These are phyloP conservation scores for Tulasnella sp. DNA, from an alignment of 768 basidiomycete species.

Conservation along the genomic window DNA sequence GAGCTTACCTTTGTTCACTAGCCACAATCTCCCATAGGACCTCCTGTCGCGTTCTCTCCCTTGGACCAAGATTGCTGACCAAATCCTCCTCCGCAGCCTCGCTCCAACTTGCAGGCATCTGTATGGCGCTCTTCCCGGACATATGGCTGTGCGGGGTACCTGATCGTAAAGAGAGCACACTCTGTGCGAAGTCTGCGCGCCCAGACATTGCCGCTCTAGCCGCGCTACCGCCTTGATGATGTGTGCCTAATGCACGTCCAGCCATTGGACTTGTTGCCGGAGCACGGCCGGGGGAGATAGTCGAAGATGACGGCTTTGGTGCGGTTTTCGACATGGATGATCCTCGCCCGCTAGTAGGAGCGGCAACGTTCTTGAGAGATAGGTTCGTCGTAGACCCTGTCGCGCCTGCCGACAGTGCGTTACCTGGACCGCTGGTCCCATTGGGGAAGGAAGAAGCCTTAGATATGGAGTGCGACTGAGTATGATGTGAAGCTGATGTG, in stretches of 20 bases:
- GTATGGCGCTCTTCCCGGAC: slow-evolving; percentile 61
- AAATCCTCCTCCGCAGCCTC: slow-evolving; percentile 91
- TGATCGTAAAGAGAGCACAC: slow-evolving; percentile 50
- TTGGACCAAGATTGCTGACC: slow-evolving; percentile 82
- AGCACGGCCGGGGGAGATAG: background rate
- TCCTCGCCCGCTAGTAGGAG: background rate
- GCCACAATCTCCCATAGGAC: slow-evolving; percentile 95
- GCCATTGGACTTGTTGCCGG: background rate
- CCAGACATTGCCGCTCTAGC: background rate
- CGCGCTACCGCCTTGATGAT: background rate
- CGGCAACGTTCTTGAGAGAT: background rate
- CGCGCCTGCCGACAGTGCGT: background rate
- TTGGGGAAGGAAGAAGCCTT: background rate
- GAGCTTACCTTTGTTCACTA: slow-evolving; percentile 78
- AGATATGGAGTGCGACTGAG: background rate
- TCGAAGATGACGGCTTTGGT: background rate
- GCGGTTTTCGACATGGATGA: slow-evolving; percentile 3
- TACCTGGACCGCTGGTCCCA: background rate
- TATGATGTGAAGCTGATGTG: background rate
- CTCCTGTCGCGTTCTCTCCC: slow-evolving; percentile 91
- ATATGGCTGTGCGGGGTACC: slow-evolving; percentile 73
- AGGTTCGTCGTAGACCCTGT: slow-evolving; percentile 8
- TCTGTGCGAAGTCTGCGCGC: slow-evolving; percentile 4
- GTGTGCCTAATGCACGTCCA: background rate
- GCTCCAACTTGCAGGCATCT: slow-evolving; percentile 48